Base-by-base conservation (phyloP, 2,329 filamentous ascomycete species). In the Fusarium chuoi region DNA sequence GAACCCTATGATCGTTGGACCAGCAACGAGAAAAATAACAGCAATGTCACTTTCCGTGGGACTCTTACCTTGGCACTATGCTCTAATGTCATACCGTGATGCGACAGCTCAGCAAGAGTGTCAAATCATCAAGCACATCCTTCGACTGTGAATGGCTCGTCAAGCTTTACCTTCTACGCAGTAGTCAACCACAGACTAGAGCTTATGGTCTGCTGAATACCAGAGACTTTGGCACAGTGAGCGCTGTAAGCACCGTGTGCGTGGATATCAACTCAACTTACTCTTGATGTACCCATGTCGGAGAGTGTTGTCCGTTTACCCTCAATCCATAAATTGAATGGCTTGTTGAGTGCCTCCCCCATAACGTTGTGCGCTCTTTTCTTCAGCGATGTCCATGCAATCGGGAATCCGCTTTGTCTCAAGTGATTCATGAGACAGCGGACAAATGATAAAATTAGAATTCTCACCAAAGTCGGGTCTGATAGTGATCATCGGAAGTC, bases 401-500 rank as follows among this genome's bases (percentile, higher is more conserved):
- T 7, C 3, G 6, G 11, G 9, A 3, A 48, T 30, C 3, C 7
- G 26, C 8, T 0, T 6, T 9, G 7, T 12, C 14, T 12, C 14
- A 8, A 30, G 5, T 15, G 14, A 15, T 2, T 9, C 7, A 6
- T 17, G 7, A n/a, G 46, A 49, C 17, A 30, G 3, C 3, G 3
- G 14, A 30, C 3, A 14, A 3, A 6, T 8, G 17, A n/a, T 1
- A 4, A 11, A 6, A 4, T 12, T 12, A 3, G 4, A 22, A n/a
- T 30, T 4, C 1, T 7, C 7, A 8, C 2, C 8, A 6, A 17
- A 9, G 7, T 15, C 5, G 7, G 5, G 18, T n/a, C 5, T n/a
- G 15, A 4, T 17, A 30, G 7, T 11, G 3, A 17, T 6, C 14
- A n/a, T 12, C 3, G 3, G 28, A n/a, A 18, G 5, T 13, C 7